Evolutionary conservation across 495 filamentous ascomycete genomes (phyloP).

Genomic region (Gamarada debralockiae): DNA sequence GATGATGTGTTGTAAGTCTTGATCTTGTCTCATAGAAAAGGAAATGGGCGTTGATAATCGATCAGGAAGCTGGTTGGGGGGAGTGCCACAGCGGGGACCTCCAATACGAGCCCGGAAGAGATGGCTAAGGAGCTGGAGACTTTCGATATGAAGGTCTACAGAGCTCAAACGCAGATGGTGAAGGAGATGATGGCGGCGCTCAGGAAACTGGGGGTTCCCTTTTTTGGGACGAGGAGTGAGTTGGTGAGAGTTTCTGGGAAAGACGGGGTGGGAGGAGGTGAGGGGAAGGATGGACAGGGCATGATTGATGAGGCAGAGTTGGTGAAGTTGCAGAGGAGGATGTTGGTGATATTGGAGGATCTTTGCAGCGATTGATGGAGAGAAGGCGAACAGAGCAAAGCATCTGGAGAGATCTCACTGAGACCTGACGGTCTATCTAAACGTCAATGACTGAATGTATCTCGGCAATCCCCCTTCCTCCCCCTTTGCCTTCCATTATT

Average conservation of each 20-base stretch:
- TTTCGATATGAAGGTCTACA: slow-evolving; percentile 60
- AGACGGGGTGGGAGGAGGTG: slow-evolving; percentile 3
- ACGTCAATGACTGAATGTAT: too few species aligned
- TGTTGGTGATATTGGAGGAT: slow-evolving; percentile 61
- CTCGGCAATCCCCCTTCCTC: too few species aligned
- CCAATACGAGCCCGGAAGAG: slow-evolving; percentile 33
- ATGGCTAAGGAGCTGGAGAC: slow-evolving; percentile 48
- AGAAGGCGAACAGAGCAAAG: too few species aligned
- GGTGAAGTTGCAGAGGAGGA: slow-evolving; percentile 48
- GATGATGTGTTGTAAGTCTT: slow-evolving; percentile 39
- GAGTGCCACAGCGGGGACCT: slow-evolving; percentile 36
- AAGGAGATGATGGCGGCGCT: slow-evolving; percentile 52
- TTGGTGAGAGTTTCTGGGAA: slow-evolving; percentile 31
- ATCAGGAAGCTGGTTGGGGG: slow-evolving; percentile 27
- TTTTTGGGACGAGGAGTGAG: slow-evolving; percentile 50
- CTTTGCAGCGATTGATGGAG: slow-evolving; percentile 42
- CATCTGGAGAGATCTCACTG: too few species aligned
- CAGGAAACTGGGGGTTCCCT: slow-evolving; percentile 56
- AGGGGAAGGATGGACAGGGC: slow-evolving; percentile 3
- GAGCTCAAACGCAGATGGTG: slow-evolving; percentile 55
- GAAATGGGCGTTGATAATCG: slow-evolving; percentile 2
- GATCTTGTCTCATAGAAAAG: neutral
- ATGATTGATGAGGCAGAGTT: slow-evolving; percentile 46
- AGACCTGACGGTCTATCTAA: too few species aligned
- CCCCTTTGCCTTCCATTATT: too few species aligned